A percentile compares a stretch with the other conserved stretches of the same genome.
Evolutionary conservation across 2,329 filamentous ascomycete species (phyloP).

Genomic region (Raffaelea arxii): DNA sequence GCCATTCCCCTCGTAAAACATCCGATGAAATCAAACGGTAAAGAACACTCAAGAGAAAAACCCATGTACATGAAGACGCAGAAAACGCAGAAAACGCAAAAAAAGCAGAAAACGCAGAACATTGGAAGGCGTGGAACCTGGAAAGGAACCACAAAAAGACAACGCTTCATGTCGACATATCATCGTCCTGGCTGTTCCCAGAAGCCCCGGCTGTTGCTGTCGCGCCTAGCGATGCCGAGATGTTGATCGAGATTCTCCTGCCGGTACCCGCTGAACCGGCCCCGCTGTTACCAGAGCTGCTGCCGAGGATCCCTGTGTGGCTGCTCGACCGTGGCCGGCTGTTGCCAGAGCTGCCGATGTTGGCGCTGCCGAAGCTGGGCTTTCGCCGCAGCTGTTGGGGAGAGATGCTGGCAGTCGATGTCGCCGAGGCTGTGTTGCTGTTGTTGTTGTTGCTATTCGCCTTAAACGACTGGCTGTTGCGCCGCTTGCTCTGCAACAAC

Average conservation of each 20-base stretch:
- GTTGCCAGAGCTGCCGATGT: not conserved
- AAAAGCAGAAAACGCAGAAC: not conserved
- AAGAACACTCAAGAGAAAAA: too few species aligned
- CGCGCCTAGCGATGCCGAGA: conserved; percentile 8
- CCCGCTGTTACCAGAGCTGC: not conserved
- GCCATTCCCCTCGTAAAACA: too few species aligned
- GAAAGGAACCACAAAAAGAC: not conserved
- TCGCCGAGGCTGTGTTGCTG: conserved; percentile 28
- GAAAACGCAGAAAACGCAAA: not conserved
- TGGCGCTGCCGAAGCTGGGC: conserved; percentile 27
- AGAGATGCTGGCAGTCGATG: too few species aligned
- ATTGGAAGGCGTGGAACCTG: not conserved
- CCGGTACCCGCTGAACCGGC: not conserved
- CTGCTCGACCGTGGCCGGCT: not conserved
- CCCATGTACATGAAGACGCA: too few species aligned
- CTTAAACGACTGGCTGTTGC: conserved; percentile 39
- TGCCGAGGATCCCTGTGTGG: not conserved
- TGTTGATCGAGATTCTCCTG: conserved; percentile 13
- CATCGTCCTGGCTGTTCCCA: conserved; percentile 3
- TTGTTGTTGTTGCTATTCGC: conserved; percentile 12
- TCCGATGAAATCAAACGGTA: too few species aligned
- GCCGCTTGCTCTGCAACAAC: conserved; percentile 53
- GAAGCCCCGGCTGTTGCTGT: conserved; percentile 3
- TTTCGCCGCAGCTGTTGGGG: conserved; percentile 37
- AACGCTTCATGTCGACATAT: not conserved